Base-by-base conservation (phyloP, 805 yeast genomes). In the Kluyveromyces starmeri region DNA sequence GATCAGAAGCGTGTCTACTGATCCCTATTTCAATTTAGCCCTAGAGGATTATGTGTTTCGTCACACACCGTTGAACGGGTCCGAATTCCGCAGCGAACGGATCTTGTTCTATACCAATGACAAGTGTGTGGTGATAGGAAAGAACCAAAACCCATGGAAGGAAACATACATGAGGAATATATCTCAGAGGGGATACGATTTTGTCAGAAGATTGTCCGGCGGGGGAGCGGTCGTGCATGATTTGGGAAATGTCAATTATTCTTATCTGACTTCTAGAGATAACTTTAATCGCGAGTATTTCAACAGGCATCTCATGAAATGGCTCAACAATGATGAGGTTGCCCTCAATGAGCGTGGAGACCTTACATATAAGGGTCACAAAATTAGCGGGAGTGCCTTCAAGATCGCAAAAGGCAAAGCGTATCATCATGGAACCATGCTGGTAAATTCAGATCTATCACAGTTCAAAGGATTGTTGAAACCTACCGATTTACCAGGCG, bases 161-260 rank as follows among this genome's bases (percentile, higher is more conserved):
- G 99, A 92, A 53, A 69, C 77, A 25, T 82, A 83, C 47, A 37
- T 92, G 2, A 67, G 73, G 0, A 49, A 73, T 10, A 59, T 83
- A 4, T 59, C 67, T 4, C 44, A 62, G 1, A 54, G 71, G 3
- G 62, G 62, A 3, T 67, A 83, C 17, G 89, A 94, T 0, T 50
- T 88, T 6, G 52, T 92, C 5, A 65, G 99, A 45, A 65, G 99
- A 37, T 63, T 71, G 31, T 78, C 92, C 7, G 99, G 99, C 0
- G 99, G 99, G 2, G 99, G 99, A 0, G 76, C 96, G 0, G 99
- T 92, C 1, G 95, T 86, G 8, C 99, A 92, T 54, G 98, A 89
- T 56, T 44, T 67, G 4, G 95, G 96, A 0, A 92, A 92, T 48
- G 75, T 79, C 13, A 92, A 92, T 51, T 92, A 79, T 57, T 78